Base-by-base conservation (phyloP, 2,329 filamentous ascomycete genomes). In the Emmonsiellopsis sp. region DNA sequence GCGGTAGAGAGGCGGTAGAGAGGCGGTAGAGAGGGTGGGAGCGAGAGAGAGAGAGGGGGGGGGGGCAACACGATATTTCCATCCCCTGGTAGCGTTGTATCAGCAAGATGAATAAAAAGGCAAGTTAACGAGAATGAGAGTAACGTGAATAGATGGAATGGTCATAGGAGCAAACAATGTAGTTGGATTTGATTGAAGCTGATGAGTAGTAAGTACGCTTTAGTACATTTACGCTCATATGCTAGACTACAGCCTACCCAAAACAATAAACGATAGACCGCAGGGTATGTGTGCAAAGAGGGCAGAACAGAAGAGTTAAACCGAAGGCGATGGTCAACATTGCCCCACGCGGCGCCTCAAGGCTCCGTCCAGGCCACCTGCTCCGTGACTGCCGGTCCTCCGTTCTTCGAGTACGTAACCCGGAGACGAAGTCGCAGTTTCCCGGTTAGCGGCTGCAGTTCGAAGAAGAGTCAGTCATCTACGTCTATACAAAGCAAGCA, bases 331-430 rank as follows among this genome's bases (percentile, higher is more conserved):
- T 14, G 34, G 6, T 21, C 46, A 40, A 39, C 36, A 39, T 40
- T 21, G 36, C 36, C 47, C 27, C 5, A 13, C 21, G n/a, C 14
- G 36, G 8, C 36, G 27, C 32, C 36, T 61, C 56, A 62, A 53
- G 89, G 85, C 72, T 98, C 93, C 33, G 87, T 85, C 93, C 93
- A 98, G 74, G 96, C 94, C 55, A 97, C 90, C 72, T 97, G 91
- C 65, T 98, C 93, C 67, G 86, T 86, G 14, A 94, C 78, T 57
- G 85, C 80, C 51, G 83, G 83, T 27, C 77, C 81, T 54, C 81
- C 80, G 54, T 86, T 82, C 68, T 87, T 86, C 36, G 81, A 75
- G 68, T 90, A 97, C 54, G 82, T 84, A 64, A 98, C 82, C 72
- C 90, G 90, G 64, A 98, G 75, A 65, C 93, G 84, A 62, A 98